phyloP scores from a whole-genome alignment of 306 rosid genomes.

The Vigna nakashimae region DNA sequence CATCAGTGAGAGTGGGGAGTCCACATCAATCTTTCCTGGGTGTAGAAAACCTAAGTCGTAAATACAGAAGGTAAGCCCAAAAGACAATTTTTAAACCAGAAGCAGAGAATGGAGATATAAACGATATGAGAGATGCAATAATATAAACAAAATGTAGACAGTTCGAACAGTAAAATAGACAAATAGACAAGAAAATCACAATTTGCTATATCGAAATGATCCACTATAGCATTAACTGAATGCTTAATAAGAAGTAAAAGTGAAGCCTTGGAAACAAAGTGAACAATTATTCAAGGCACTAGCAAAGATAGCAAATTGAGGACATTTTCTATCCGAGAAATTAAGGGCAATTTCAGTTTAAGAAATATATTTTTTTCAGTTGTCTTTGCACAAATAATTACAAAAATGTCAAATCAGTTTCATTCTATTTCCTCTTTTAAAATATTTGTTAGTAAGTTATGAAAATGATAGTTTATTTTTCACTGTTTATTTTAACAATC shows the following conservation, averaged over 20 bases:
- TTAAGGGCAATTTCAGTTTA: background rate
- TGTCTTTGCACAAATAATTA: background rate
- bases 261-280: background rate
- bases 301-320: slow-evolving; percentile 22
- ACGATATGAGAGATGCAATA: slow-evolving; percentile 12
- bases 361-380: background rate
- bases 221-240: slow-evolving; percentile 22
- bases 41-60: slow-evolving; percentile 61
- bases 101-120: slow-evolving; percentile 15
- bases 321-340: background rate
- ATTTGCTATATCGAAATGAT: slow-evolving; percentile 3
- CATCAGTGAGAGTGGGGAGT: slow-evolving; percentile 52
- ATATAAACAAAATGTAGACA: background rate
- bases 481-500: background rate
- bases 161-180: slow-evolving; percentile 22
- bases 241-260: slow-evolving; percentile 16
- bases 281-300: slow-evolving; percentile 11
- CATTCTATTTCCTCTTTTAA: background rate
- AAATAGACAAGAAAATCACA: slow-evolving; percentile 13
- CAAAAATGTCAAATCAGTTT: background rate
- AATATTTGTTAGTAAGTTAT: background rate
- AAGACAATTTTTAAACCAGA: slow-evolving; percentile 11
- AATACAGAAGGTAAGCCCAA: slow-evolving; percentile 17
- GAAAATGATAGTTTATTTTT: background rate
- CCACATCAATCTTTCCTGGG: slow-evolving; percentile 43